These are phyloP conservation scores for Bacterosira constricta DNA, from an alignment of 108 stramenopile species.

Conservation along the genomic window DNA sequence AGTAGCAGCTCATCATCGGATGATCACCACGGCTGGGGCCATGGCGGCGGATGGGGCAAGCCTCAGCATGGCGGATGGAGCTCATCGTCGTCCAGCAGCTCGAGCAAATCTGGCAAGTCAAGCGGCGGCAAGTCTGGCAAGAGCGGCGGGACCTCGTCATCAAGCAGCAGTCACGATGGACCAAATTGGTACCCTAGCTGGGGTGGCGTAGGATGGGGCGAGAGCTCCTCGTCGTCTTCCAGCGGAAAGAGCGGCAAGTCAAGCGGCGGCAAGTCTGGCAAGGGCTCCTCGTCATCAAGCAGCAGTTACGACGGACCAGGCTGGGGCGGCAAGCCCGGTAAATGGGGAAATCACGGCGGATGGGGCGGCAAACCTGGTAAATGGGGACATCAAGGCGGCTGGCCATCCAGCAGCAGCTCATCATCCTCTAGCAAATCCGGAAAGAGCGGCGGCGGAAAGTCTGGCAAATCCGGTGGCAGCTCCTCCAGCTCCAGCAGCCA, in stretches of 20 bases:
- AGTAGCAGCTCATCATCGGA: no score
- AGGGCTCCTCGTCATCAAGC: not conserved
- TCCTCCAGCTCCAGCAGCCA: not conserved
- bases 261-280: slow-evolving; percentile 15
- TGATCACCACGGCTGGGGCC: not conserved
- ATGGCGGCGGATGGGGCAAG: slow-evolving; percentile 9
- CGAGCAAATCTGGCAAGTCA: slow-evolving; percentile 19
- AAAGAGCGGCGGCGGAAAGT: slow-evolving; percentile 8
- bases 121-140: not conserved
- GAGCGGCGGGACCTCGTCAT: not conserved
- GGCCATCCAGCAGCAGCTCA: not conserved
- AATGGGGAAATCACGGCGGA: not conserved
- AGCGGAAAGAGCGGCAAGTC: not conserved
- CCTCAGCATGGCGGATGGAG: not conserved
- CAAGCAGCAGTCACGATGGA: not conserved
- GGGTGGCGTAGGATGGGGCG: slow-evolving; percentile 8
- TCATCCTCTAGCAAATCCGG: slow-evolving; percentile 2
- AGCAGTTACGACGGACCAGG: not conserved
- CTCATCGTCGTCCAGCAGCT: no score
- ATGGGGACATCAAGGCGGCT: slow-evolving; percentile 3
- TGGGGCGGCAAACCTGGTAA: not conserved
- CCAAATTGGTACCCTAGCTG: not conserved
- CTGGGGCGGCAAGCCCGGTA: not conserved
- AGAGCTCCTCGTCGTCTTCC: not conserved
- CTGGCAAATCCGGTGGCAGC: not conserved